Base-by-base conservation (phyloP, 805 yeast genomes). In the Limtongia smithiae region DNA sequence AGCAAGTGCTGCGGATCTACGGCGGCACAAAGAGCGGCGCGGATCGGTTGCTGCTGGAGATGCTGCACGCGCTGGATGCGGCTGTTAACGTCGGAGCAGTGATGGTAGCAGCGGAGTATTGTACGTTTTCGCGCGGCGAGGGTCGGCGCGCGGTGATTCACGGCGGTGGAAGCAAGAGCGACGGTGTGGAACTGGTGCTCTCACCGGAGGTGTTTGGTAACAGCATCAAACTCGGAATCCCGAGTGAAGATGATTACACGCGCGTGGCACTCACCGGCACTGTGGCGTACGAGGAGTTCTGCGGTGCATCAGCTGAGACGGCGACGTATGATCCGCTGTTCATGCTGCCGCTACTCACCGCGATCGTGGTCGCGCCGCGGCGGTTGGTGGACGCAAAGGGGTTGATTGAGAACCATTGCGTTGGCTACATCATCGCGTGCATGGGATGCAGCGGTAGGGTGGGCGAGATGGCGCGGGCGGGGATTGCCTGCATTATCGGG, bases 51-150 rank as follows among this genome's bases (percentile, higher is more conserved):
- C 61, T 91, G 24, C 76, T 84, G 46, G 64, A 68, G 3, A 67
- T 85, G 1, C 62, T 91, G 38, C 71, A 73, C 46, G 63, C 64
- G 11, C 70, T 88, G 31, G 97, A 91, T 65, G 60, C 77, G 3
- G 33, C 44, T 1, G 28, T 73, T 5, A 67, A 74, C 12, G 30
- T 46, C 8, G 37, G 34, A 22, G 18, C 43, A 2, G 35, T 28
- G 8, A 12, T 42, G 30, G 30, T 21, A 15, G 46, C 46, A 18
- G 38, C 37, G 9, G 6, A 33, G 21, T 50, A 41, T 24, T 25
- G 28, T 25, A 7, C 37, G 2, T 48, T 48, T 15, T 25, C 36
- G 7, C 33, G 43, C 9, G 51, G n/a, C n/a, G n/a, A n/a, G n/a
- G n/a, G n/a, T n/a, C n/a, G n/a, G n/a, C n/a, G n/a, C n/a, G n/a